Evolutionary conservation across 2,329 filamentous ascomycete genomes (phyloP).

Genomic region (Talaromyces islandicus): DNA sequence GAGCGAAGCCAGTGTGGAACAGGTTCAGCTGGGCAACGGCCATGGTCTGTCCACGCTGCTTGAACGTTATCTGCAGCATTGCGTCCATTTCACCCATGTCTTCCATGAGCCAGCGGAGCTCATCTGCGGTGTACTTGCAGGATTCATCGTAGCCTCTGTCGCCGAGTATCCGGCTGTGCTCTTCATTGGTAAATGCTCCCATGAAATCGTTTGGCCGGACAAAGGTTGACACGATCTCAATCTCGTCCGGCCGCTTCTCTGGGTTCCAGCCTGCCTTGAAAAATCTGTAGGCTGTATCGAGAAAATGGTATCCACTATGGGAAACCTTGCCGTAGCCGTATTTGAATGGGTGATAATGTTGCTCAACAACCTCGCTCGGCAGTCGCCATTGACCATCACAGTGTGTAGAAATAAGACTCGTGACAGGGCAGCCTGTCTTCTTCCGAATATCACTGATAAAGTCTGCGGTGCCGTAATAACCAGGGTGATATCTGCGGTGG

Average conservation of each 20-base stretch:
- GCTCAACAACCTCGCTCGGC: neutral
- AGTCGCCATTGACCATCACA: neutral
- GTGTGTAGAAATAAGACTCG: neutral
- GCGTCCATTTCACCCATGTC: slow-evolving; percentile 1
- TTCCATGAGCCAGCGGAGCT: neutral
- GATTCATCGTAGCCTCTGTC: neutral
- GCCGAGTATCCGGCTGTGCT: neutral
- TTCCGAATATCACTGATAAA: neutral
- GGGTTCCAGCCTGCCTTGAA: neutral
- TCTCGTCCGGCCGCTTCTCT: neutral
- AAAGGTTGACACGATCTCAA: neutral
- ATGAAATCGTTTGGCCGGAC: neutral
- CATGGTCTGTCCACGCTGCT: neutral
- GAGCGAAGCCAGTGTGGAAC: neutral
- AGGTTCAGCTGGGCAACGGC: neutral
- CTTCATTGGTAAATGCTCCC: neutral
- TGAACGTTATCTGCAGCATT: neutral
- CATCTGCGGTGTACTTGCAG: neutral
- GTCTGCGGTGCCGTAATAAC: neutral
- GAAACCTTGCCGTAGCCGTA: slow-evolving; percentile 1
- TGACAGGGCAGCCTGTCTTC: slow-evolving; percentile 1
- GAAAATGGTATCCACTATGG: slow-evolving; percentile 1
- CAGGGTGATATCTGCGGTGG: neutral
- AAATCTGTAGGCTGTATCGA: neutral
- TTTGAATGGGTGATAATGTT: neutral